Percentiles rank a stretch among this genome's conserved stretches.
Evolutionary conservation across 2,329 filamentous ascomycete genomes (phyloP).

Genomic region (Trematosphaeria pertusa): DNA sequence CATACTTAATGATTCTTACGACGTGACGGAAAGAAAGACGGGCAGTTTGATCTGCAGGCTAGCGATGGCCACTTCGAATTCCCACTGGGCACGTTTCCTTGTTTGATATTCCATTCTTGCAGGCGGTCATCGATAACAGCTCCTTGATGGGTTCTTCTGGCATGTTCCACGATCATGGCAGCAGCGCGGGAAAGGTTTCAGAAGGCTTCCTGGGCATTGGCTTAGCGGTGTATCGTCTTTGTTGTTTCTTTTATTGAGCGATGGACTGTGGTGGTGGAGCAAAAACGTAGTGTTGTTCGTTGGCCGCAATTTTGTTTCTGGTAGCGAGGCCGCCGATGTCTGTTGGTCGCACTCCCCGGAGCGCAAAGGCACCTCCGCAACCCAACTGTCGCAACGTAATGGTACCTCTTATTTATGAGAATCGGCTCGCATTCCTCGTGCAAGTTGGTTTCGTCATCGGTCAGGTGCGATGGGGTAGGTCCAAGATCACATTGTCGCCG

Average conservation of each 20-base stretch:
- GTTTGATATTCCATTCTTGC: conserved; percentile 29
- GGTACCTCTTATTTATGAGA: background rate
- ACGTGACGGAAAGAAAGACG: conserved; percentile 60
- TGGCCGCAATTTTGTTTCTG: background rate
- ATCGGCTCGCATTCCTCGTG: too few species aligned
- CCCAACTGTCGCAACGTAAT: background rate
- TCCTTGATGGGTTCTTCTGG: conserved; percentile 9
- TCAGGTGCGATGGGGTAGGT: too few species aligned
- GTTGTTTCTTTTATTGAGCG: conserved; percentile 13
- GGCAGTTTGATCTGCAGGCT: conserved; percentile 53
- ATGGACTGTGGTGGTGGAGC: conserved; percentile 8
- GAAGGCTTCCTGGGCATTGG: conserved; percentile 18
- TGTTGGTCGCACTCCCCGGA: background rate
- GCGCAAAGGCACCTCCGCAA: background rate
- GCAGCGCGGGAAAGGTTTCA: conserved; percentile 12
- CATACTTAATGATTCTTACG: conserved; percentile 60
- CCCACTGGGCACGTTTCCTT: conserved; percentile 41
- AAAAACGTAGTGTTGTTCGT: conserved; percentile 8
- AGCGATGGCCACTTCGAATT: conserved; percentile 57
- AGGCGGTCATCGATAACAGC: conserved; percentile 24
- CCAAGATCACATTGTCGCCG: too few species aligned
- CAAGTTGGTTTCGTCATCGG: too few species aligned
- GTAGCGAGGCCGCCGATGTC: background rate
- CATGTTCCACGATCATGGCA: conserved; percentile 14
- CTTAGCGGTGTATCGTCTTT: conserved; percentile 25